Conservation (phyloP, 2,329 filamentous ascomycete species). For the Aspergillus sp. region DNA sequence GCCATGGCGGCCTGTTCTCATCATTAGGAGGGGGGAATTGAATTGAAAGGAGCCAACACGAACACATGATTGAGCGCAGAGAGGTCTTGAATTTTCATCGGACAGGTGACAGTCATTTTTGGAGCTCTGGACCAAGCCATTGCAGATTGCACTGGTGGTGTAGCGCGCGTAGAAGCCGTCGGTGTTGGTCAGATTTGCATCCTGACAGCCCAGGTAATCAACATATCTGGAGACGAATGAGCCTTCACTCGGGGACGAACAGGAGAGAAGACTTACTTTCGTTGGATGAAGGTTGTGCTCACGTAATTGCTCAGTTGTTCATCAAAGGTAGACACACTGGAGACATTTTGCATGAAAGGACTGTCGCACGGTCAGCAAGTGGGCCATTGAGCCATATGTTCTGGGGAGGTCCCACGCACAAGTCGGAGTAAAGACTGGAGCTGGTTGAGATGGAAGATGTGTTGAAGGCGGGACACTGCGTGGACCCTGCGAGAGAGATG, state of each 20-base stretch:
- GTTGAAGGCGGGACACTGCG: slow-evolving; percentile 69
- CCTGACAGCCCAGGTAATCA: slow-evolving; percentile 74
- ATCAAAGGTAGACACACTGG: slow-evolving; percentile 75
- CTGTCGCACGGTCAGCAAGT: slow-evolving; percentile 49
- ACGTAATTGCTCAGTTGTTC: slow-evolving; percentile 69
- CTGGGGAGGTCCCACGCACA: slow-evolving; percentile 52
- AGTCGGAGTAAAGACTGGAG: slow-evolving; percentile 57
- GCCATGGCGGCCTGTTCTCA: slow-evolving; percentile 71
- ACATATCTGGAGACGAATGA: slow-evolving; percentile 63
- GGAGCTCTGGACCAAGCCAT: slow-evolving; percentile 89
- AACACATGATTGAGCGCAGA: slow-evolving; percentile 90
- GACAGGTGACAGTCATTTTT: slow-evolving; percentile 66
- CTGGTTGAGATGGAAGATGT: slow-evolving; percentile 69
- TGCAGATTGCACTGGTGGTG: slow-evolving; percentile 89
- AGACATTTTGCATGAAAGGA: slow-evolving; percentile 82
- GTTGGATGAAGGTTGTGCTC: slow-evolving; percentile 68
- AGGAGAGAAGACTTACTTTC: slow-evolving; percentile 61
- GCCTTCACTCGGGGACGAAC: neutral
- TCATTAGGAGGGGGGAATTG: slow-evolving; percentile 9
- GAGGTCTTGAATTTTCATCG: slow-evolving; percentile 63
- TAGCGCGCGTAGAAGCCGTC: slow-evolving; percentile 87
- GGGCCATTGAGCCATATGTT: neutral
- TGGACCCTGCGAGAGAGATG: slow-evolving; percentile 70
- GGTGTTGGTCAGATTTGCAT: slow-evolving; percentile 74
- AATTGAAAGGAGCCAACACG: slow-evolving; percentile 32